phyloP scores from a whole-genome alignment of 495 filamentous ascomycete genomes.

The Chaetomium tenue region DNA sequence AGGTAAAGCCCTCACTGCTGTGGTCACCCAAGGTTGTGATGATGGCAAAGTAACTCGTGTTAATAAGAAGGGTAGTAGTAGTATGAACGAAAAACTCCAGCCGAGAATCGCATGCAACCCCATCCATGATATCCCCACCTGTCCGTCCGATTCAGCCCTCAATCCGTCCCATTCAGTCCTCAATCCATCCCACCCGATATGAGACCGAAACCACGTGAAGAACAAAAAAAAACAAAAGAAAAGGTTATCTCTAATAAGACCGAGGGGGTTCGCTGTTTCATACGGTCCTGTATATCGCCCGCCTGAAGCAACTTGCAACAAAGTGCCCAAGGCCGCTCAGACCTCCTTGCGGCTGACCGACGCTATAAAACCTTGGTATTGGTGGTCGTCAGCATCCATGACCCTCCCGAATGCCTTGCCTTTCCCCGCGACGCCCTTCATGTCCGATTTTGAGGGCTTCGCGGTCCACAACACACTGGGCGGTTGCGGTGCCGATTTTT shows the following conservation, averaged over 20 bases:
- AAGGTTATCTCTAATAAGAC: no score
- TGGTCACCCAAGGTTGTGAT: not conserved
- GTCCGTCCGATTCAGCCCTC: not conserved
- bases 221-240: conserved; percentile 9
- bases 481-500: conserved; percentile 14
- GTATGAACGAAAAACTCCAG: not conserved
- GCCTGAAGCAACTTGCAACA: not conserved
- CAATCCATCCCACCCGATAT: not conserved
- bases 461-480: conserved; percentile 44
- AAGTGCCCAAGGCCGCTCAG: not conserved
- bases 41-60: no score
- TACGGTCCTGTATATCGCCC: not conserved
- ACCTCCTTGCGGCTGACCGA: conserved; percentile 37
- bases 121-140: conserved; percentile 7
- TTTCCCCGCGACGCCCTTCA: conserved; percentile 31
- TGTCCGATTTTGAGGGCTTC: conserved; percentile 34
- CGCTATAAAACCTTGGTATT: conserved; percentile 50
- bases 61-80: not conserved
- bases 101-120: conserved; percentile 5
- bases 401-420: conserved; percentile 35
- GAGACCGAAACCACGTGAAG: not conserved
- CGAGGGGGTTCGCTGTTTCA: not conserved
- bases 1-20: not conserved
- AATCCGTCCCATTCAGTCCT: not conserved
- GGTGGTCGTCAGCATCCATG: conserved; percentile 46